These are phyloP conservation scores for Floccularia luteovirens DNA, from an alignment of 768 basidiomycete genomes.

Conservation along the genomic window DNA sequence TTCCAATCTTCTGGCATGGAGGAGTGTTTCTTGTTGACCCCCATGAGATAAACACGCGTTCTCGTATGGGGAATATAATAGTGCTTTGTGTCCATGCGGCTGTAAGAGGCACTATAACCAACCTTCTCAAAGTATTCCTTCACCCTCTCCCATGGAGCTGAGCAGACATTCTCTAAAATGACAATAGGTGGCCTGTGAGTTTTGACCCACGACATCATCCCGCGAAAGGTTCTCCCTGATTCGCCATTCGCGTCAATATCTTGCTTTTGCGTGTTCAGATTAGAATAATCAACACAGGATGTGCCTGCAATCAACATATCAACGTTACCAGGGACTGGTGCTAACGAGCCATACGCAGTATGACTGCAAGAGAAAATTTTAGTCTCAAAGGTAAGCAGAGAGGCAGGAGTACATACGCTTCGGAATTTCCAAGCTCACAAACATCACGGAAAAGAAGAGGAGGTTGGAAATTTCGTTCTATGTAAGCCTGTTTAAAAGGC, in stretches of 20 bases:
- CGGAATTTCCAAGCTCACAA: constrained; percentile 71
- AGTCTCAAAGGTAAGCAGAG: constrained; percentile 3
- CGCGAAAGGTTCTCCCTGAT: constrained; percentile 88
- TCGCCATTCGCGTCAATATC: constrained; percentile 86
- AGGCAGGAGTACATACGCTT: constrained; percentile 51
- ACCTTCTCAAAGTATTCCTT: constrained; percentile 65
- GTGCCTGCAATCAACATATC: constrained; percentile 92
- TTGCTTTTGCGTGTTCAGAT: constrained; percentile 88
- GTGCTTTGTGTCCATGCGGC: constrained; percentile 77
- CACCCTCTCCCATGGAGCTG: constrained; percentile 83
- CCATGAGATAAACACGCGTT: constrained; percentile 82
- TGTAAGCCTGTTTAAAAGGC: constrained; percentile 96
- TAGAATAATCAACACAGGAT: constrained; percentile 97
- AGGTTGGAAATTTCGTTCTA: constrained; percentile 92
- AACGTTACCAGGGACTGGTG: constrained; percentile 81
- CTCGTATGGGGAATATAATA: constrained; percentile 96
- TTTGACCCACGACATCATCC: constrained; percentile 91
- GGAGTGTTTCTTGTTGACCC: constrained; percentile 58
- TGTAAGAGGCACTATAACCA: constrained; percentile 64
- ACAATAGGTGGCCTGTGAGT: constrained; percentile 87
- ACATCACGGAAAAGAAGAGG: constrained; percentile 92
- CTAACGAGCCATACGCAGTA: constrained; percentile 87
- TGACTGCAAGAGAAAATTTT: constrained; percentile 40
- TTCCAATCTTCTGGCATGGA: constrained; percentile 66
- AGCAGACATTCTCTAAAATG: constrained; percentile 90